Evolutionary conservation across 768 basidiomycete genomes (phyloP).

Genomic region (Macrolepiota dolichaula): DNA sequence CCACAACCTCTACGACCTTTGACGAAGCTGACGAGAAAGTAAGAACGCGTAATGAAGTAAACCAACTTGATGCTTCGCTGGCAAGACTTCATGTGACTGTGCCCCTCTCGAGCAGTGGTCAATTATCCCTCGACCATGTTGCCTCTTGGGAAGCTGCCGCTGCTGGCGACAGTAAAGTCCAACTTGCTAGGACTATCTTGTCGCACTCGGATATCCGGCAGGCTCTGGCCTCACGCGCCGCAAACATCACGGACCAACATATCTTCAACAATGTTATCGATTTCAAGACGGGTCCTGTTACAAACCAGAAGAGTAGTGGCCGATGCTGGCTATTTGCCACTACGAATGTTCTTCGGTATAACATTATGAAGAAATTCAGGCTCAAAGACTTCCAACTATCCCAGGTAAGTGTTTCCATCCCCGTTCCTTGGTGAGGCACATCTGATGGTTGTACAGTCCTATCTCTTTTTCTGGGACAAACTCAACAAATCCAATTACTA

Average conservation of each 20-base stretch:
- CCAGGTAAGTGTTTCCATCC: constrained; percentile 46
- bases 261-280: constrained; percentile 82
- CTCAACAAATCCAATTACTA: constrained; percentile 93
- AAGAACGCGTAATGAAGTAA: constrained; percentile 8
- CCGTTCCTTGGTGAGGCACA: background rate
- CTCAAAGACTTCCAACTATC: constrained; percentile 89
- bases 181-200: constrained; percentile 76
- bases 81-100: constrained; percentile 28
- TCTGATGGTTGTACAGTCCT: constrained; percentile 45
- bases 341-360: constrained; percentile 81
- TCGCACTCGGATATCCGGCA: constrained; percentile 63
- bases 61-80: constrained; percentile 25
- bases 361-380: constrained; percentile 81
- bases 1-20: constrained; percentile 18
- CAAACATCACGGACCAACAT: constrained; percentile 61
- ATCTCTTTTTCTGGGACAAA: constrained; percentile 96
- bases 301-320: constrained; percentile 84
- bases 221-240: constrained; percentile 60
- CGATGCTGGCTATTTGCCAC: constrained; percentile 97
- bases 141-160: constrained; percentile 65
- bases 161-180: constrained; percentile 52
- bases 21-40: constrained; percentile 28
- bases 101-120: constrained; percentile 55
- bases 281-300: constrained; percentile 80
- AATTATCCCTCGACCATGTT: constrained; percentile 56